phyloP scores from a whole-genome alignment of 345 rosid genomes.

The Pseudoturritis turrita region DNA sequence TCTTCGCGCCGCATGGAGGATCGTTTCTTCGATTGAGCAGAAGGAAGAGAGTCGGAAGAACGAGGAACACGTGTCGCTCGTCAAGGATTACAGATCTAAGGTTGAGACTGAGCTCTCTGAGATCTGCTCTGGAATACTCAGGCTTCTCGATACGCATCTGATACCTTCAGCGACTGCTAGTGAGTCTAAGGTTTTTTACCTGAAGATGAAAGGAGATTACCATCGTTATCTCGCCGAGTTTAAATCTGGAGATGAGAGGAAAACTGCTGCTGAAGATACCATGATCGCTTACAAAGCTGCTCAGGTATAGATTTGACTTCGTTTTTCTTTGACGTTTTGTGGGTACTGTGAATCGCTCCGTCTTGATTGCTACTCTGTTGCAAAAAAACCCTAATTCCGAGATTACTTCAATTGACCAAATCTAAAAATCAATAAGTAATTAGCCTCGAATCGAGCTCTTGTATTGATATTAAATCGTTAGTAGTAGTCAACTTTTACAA shows the following conservation, averaged over 20 bases:
- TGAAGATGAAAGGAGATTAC: conserved; percentile 68
- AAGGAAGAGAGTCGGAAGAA: conserved; percentile 62
- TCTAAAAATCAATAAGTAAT: no score
- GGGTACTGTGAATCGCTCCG: not conserved
- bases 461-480: not conserved
- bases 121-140: conserved; percentile 44
- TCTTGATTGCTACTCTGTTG: not conserved
- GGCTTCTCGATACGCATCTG: conserved; percentile 43
- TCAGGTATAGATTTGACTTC: conserved; percentile 37
- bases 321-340: not conserved
- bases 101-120: conserved; percentile 52
- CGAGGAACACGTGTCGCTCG: conserved; percentile 54
- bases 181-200: conserved; percentile 60
- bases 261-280: conserved; percentile 55
- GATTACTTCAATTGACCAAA: not conserved
- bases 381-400: not conserved
- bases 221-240: conserved; percentile 43
- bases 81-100: conserved; percentile 66
- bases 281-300: conserved; percentile 54
- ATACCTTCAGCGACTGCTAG: conserved; percentile 46
- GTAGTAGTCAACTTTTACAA: not conserved
- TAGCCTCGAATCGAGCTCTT: not conserved
- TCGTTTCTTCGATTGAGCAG: conserved; percentile 38
- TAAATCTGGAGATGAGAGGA: conserved; percentile 55
- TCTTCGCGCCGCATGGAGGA: conserved; percentile 35